Evolutionary conservation across 75 land plant species (phyloP).

Genomic region (Selaginella tamariscina): DNA sequence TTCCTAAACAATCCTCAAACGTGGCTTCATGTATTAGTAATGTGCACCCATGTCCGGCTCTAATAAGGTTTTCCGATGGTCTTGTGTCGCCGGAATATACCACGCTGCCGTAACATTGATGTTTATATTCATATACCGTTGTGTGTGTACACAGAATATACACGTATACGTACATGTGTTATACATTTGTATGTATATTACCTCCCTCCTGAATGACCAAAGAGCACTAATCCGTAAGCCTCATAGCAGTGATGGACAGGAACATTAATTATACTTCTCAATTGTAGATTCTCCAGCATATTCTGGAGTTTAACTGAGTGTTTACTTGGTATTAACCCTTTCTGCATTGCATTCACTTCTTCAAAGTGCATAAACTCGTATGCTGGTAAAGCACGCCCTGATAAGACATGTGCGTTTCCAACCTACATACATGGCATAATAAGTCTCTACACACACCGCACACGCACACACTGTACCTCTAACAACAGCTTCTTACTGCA

Average conservation of each 20-base stretch:
- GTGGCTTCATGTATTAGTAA: slow-evolving; percentile 31
- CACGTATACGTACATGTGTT: too few species aligned
- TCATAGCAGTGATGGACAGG: slow-evolving; percentile 26
- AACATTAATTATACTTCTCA: slow-evolving; percentile 14
- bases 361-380: slow-evolving; percentile 19
- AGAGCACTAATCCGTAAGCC: slow-evolving; percentile 24
- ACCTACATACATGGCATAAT: too few species aligned
- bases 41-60: slow-evolving; percentile 29
- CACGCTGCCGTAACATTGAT: too few species aligned
- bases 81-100: slow-evolving; percentile 31
- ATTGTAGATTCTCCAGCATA: slow-evolving; percentile 18
- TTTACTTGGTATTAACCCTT: not conserved
- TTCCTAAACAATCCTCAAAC: slow-evolving; percentile 20
- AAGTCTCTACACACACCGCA: too few species aligned
- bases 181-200: too few species aligned
- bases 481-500: slow-evolving; percentile 16
- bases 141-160: too few species aligned
- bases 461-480: slow-evolving; percentile 26
- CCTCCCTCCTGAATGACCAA: slow-evolving; percentile 19
- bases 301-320: not conserved
- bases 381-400: slow-evolving; percentile 17
- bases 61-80: slow-evolving; percentile 18
- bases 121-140: too few species aligned
- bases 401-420: not conserved
- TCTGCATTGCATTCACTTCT: slow-evolving; percentile 9